Base-by-base conservation (phyloP, 1,139 yeast genomes). In the Sugiyamaella neomexicana region DNA sequence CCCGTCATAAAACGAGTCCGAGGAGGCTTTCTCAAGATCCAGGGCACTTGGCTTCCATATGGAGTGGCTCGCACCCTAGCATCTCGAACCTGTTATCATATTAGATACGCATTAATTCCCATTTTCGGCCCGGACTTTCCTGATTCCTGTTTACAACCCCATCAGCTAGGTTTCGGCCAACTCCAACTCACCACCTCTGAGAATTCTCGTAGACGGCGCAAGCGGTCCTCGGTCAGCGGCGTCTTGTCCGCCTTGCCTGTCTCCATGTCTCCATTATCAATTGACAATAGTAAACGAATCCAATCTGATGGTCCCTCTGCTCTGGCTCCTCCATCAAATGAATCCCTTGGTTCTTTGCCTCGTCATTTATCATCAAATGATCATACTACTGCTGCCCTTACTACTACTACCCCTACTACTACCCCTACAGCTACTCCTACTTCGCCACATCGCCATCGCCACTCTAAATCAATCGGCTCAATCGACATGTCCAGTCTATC, bases 11-110 rank as follows among this genome's bases (percentile, higher is more conserved):
- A 83, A 62, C 78, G 97, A 49, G 89, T 90, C 17, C 75, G 97
- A 54, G 98, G 98, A 45, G 98, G 97, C 2, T 89, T 84, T 65
- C 78, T 91, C 62, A 90, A 89, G 74, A 89, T 91, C 63, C 98
- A 91, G 72, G 98, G 98, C 1, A 89, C 97, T 4, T 91, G 97
- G 97, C 73, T 90, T 42, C 95, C 97, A 1, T 86, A 74, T 67
- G 79, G 79, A 13, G 75, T 87, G 50, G 91, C 95, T 45, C 78
- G 77, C 60, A 72, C 80, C 31, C 74, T 91, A 53, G 95, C 96
- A 3, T 71, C 81, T 43, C 79, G 87, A 54, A 87, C 90, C 63
- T 88, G 96, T 70, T 89, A 80, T 69, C 81, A 84, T 59, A 86
- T 91, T 47, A 75, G 97, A 57, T 86, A 76, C 69, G 82, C 88